Base-by-base conservation (phyloP, 2,329 filamentous ascomycete genomes). In the Neoascochyta sp. region DNA sequence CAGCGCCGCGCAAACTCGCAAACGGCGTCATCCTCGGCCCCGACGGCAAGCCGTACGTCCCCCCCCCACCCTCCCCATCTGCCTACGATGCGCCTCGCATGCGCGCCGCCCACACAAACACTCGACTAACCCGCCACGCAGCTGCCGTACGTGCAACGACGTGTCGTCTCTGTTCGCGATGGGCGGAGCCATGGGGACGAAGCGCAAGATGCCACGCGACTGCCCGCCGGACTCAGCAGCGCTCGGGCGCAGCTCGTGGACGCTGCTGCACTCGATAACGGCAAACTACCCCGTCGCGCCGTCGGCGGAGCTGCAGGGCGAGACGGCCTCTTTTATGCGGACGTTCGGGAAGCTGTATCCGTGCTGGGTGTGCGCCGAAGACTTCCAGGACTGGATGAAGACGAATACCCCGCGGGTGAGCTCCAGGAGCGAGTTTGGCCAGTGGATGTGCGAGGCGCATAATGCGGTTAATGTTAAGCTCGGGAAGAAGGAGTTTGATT, bases 301-400 rank as follows among this genome's bases (percentile, higher is more conserved):
- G 0, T 77, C 81, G 0, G 62, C 70, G 1, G 63, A 70, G 7
- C 78, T 95, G 49, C 87, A 95, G 59, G 67, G 69, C 16, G 83
- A 95, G 49, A 82, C 93, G 48, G 71, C 73, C 33, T 73, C 77
- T 29, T 96, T 98, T 66, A 73, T 98, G 50, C 68, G 70, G 14
- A 71, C 88, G 2, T 94, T 98, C 61, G 81, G 85, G 15, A 83
- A 83, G 47, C 66, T 96, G 12, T 98, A 98, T 57, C 92, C 92
- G 4, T 98, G 92, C 70, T 95, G 89, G 87, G 77, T 84, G 3
- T 98, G 92, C 64, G 92, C 89, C 18, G 83, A 90, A 39, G 90
- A 96, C 58, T 95, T 98, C 62, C 83, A 83, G 61, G 62, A 61
- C 0, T 96, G 90, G 74, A 81, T 96, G 69, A 72, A 70, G 41